Conservation (phyloP, 2,329 filamentous ascomycete species). For the Curvularia eragrostidis region DNA sequence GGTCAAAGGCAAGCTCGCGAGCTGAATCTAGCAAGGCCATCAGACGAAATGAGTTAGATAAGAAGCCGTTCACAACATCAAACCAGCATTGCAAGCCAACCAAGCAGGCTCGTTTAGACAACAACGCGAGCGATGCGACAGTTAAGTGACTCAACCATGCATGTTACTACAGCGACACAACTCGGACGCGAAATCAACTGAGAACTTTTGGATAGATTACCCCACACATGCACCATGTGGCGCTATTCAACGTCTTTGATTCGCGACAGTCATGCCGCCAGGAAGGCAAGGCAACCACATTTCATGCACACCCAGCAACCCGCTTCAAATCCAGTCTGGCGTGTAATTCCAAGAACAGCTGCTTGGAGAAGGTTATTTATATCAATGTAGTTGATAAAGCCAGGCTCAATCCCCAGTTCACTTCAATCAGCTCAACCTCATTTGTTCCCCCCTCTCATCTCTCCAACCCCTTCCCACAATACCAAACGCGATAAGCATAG, state of each 20-base stretch:
- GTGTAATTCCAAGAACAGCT: not conserved
- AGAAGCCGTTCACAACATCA: not conserved
- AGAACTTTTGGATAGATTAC: too few relatives aligned
- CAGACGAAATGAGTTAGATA: not conserved
- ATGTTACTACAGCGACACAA: not conserved
- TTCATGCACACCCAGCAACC: not conserved
- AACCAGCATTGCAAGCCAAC: not conserved
- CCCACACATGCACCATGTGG: not conserved
- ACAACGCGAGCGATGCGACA: not conserved
- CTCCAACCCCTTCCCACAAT: too few relatives aligned
- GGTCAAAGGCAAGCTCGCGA: not conserved
- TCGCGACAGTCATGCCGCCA: not conserved
- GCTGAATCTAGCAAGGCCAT: not conserved
- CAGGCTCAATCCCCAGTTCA: too few relatives aligned
- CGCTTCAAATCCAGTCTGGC: not conserved
- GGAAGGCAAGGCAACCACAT: not conserved
- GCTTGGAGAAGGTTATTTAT: too few relatives aligned
- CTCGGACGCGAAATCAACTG: constrained; percentile 1
- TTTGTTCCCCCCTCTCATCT: too few relatives aligned
- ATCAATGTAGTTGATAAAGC: too few relatives aligned
- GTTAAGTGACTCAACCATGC: not conserved
- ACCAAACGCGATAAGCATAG: too few relatives aligned
- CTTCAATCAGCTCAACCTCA: not conserved
- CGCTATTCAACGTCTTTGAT: not conserved
- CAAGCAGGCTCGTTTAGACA: not conserved